A percentile compares a stretch with the other conserved stretches of the same genome.
Conservation (phyloP, 192 early-diverging fungal species). For the Thamnidium elegans region DNA sequence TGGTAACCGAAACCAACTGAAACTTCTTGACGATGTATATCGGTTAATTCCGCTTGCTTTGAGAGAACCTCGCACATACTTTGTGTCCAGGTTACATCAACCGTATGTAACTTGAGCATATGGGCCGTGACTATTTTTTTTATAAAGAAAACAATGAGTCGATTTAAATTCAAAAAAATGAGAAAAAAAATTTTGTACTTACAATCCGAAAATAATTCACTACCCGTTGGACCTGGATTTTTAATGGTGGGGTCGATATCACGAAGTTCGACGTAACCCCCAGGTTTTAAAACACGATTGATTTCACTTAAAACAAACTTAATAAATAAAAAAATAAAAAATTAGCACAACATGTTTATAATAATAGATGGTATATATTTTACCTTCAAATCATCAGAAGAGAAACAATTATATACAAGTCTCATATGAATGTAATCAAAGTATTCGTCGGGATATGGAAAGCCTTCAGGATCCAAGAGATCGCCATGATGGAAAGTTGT, state of each 20-base stretch:
- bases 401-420: conserved; percentile 28
- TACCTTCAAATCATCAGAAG: conserved; percentile 18
- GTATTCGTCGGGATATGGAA: conserved; percentile 20
- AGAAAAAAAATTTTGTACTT: neutral
- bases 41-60: conserved; percentile 8
- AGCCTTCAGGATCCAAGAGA: conserved; percentile 6
- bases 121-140: conserved; percentile 4
- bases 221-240: conserved; percentile 24
- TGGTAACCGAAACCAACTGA: conserved; percentile 9
- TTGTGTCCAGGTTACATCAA: conserved; percentile 17
- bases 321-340: no score
- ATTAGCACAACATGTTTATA: neutral
- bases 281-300: conserved; percentile 31
- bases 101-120: conserved; percentile 1
- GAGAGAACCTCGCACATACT: conserved; percentile 2
- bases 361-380: neutral
- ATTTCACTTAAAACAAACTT: conserved; percentile 12
- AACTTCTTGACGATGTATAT: conserved; percentile 7
- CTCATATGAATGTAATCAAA: conserved; percentile 34
- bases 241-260: conserved; percentile 32
- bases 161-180: conserved; percentile 3
- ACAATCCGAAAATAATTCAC: neutral
- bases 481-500: conserved; percentile 19
- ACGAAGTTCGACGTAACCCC: conserved; percentile 41
- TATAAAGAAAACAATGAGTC: neutral